These are phyloP conservation scores for Physocladia obscura DNA, from an alignment of 192 early-diverging fungal species.

Conservation along the genomic window DNA sequence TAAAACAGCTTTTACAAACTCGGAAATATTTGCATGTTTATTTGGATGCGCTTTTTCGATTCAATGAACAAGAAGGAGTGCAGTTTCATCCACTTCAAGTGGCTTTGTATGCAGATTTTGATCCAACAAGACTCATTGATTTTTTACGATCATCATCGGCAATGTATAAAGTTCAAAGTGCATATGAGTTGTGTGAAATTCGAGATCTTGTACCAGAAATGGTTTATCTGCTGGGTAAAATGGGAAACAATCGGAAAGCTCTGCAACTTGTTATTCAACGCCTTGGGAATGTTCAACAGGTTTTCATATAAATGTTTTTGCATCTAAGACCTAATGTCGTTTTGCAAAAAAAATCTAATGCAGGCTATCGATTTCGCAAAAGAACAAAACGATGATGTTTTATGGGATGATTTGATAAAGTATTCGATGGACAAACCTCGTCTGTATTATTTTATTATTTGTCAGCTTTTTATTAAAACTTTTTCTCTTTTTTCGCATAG, in stretches of 20 bases:
- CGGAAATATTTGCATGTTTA: slow-evolving; percentile 78
- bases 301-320: slow-evolving; percentile 30
- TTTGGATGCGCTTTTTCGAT: slow-evolving; percentile 82
- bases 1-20: slow-evolving; percentile 64
- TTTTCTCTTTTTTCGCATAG: slow-evolving; percentile 76
- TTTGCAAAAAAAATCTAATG: background rate
- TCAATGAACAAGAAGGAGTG: slow-evolving; percentile 47
- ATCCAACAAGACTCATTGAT: slow-evolving; percentile 62
- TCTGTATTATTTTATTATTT: slow-evolving; percentile 77
- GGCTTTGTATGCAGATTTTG: slow-evolving; percentile 30
- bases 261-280: slow-evolving; percentile 90
- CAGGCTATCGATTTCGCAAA: slow-evolving; percentile 97
- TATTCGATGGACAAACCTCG: slow-evolving; percentile 95
- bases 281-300: slow-evolving; percentile 82
- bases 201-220: slow-evolving; percentile 93
- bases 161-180: slow-evolving; percentile 21
- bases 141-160: slow-evolving; percentile 67
- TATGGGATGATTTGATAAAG: slow-evolving; percentile 93
- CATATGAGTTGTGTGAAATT: slow-evolving; percentile 62
- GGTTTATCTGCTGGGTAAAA: slow-evolving; percentile 94
- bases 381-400: slow-evolving; percentile 90
- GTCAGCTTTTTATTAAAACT: slow-evolving; percentile 83
- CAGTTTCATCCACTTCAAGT: slow-evolving; percentile 45
- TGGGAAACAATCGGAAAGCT: slow-evolving; percentile 94
- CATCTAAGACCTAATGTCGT: background rate